These are phyloP conservation scores for Chlorella sorokiniana DNA, from an alignment of 139 green algal genomes.

Conservation along the genomic window DNA sequence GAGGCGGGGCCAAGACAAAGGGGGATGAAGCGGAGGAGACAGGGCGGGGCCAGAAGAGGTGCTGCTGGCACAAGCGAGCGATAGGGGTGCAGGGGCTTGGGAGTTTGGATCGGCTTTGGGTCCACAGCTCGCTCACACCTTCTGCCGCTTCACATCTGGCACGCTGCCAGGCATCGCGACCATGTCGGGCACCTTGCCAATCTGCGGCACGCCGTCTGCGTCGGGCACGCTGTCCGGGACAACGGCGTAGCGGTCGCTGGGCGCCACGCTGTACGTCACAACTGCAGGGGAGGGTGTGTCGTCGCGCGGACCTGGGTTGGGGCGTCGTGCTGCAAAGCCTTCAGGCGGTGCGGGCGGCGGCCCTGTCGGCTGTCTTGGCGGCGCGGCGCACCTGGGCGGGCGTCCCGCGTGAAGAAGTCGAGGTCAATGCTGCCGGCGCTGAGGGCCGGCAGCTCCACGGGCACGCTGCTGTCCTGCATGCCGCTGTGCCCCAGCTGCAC, in stretches of 20 bases:
- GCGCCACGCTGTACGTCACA: conserved; percentile 1
- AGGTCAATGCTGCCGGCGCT: conserved; percentile 42
- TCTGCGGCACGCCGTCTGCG: conserved; percentile 32
- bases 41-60: no score
- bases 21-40: background rate
- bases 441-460: conserved; percentile 56
- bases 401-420: conserved; percentile 30
- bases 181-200: conserved; percentile 57
- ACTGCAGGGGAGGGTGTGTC: background rate
- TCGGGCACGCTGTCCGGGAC: conserved; percentile 4
- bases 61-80: no score
- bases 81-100: no score
- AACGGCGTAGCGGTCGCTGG: conserved; percentile 35
- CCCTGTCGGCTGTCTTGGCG: no score
- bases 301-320: background rate
- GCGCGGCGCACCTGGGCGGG: background rate
- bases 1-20: no score
- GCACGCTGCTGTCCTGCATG: conserved; percentile 64
- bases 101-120: no score
- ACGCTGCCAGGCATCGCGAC: conserved; percentile 3
- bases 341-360: no score
- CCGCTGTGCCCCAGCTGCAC: conserved; percentile 83
- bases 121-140: background rate
- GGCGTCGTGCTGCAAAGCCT: background rate
- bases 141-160: conserved; percentile 27